phyloP scores from a whole-genome alignment of 2,329 filamentous ascomycete species.

The Fusarium abutilonis region DNA sequence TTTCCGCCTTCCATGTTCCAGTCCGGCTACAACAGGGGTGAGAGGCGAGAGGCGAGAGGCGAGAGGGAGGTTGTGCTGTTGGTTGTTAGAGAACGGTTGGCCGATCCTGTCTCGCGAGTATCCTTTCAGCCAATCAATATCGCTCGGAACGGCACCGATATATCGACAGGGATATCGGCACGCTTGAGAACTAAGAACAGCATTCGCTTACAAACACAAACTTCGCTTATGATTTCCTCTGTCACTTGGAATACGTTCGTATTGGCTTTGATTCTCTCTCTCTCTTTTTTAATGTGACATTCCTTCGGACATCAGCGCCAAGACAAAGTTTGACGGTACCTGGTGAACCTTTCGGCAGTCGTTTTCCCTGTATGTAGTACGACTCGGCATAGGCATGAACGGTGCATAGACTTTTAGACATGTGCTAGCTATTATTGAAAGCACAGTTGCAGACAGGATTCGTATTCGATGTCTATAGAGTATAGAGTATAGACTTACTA shows the following conservation, averaged over 20 bases:
- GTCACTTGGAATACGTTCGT: conserved; percentile 5
- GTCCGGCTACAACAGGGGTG: conserved; percentile 19
- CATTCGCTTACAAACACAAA: conserved; percentile 27
- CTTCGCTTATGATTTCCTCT: conserved; percentile 30
- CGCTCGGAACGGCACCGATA: conserved; percentile 22
- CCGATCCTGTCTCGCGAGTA: conserved; percentile 12
- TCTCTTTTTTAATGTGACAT: conserved; percentile 25
- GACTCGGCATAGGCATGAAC: no score
- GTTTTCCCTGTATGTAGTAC: background rate
- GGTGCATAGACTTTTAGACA: no score
- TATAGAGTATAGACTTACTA: no score
- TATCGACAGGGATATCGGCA: conserved; percentile 24
- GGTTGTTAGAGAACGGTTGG: conserved; percentile 3
- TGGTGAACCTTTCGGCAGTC: conserved; percentile 22
- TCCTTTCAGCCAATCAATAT: conserved; percentile 19
- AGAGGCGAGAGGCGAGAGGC: no score
- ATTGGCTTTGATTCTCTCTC: conserved; percentile 10
- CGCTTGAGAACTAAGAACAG: conserved; percentile 8
- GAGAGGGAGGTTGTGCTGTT: background rate
- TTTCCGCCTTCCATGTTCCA: conserved; percentile 20
- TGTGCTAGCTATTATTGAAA: no score
- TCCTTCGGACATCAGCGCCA: conserved; percentile 5
- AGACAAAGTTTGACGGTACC: conserved; percentile 13
- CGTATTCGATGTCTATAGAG: no score
- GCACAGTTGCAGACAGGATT: no score